Evolutionary conservation across 768 basidiomycete species (phyloP), one percentile per base, ranked within the genome.

Genomic region (Kwoniella shandongensis): DNA sequence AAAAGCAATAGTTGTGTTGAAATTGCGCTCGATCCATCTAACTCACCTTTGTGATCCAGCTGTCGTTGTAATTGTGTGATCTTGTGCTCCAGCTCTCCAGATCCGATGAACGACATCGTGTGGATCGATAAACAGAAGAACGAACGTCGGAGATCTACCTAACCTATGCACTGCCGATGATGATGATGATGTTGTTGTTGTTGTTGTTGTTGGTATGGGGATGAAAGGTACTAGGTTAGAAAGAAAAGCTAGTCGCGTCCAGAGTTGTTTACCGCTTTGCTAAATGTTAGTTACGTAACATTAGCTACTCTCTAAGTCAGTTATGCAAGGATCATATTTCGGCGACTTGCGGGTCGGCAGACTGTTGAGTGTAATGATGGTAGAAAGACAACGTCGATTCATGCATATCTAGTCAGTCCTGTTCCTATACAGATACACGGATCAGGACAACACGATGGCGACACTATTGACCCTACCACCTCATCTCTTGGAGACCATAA

Each of bases 41-140:
- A 17, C 69, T 26, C 15, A 77, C 76, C 73, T 62, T 74, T 75
- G 22, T 66, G 61, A 2, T 61, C 54, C 20, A 76, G 35, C 51
- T 70, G 68, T 45, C 53, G 57, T 47, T 72, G 76, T 20, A 76
- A 57, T 26, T 65, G 65, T 38, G 59, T 69, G 45, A 72, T 51
- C 54, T 73, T 60, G 27, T 65, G 59, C 38, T 76, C 74, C 13
- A 67, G 59, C 23, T 65, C 74, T 51, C 70, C 72, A 39, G 67
- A 51, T 2, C 76, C 76, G 44, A 76, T 67, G 61, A 74, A 71
- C 26, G 75, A 59, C 75, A 76, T 76, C 22, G 30, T 40, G 44
- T 36, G 27, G 20, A 45, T 18, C 18, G 23, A 25, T 45, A 18
- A 10, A 22, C 8, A 42, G n/a, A 22, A 25, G 4, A 10, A 10